Evolutionary conservation across 1,284 basidiomycete species (phyloP), one percentile per base, ranked within the genome.

Genomic region (Exobasidium cylindrosporum): DNA sequence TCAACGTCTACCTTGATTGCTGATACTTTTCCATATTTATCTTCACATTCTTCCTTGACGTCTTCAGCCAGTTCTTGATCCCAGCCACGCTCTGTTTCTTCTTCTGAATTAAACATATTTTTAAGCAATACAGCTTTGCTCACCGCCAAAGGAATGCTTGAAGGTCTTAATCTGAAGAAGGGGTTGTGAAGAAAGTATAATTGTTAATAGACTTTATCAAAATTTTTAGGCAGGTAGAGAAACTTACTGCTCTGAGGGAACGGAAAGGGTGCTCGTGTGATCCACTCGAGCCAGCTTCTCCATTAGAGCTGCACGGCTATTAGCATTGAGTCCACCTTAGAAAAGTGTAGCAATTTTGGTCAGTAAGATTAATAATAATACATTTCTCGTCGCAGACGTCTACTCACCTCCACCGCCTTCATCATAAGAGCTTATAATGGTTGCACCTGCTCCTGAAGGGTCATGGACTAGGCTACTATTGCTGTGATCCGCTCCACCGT

Each of bases 31-130:
- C 96, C 95, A 76, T 97, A 98, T 82, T 96, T 94, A 65, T 83
- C 83, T 81, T 94, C 88, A 69, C 92, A 91, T 84, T 99, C 96
- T 62, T 86, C 86, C 82, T 92, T 94, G 78, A 98, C 91, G 77
- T 99, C 95, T 31, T 97, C 93, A 57, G 88, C 91, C 35, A 99
- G 88, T 60, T 97, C 96, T 65, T 87, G 89, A 79, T 97, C 92
- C 96, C 95, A 99, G 74, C 96, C 91, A 31, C 85, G 86, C 69
- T 95, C 95, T 23, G 91, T 94, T 84, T 98, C 96, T 81, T 97
- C 91, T 82, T 92, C 92, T 10, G 95, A 92, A 79, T 93, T 85
- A 80, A 99, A 98, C 91, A 97, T 97, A 76, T 98, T 92, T 81
- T 88, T 91, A 69, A 98, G 82, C 40, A 97, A 82, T 35, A 96